phyloP scores from a whole-genome alignment of 495 filamentous ascomycete species.

The Opeltia flavorubescens region DNA sequence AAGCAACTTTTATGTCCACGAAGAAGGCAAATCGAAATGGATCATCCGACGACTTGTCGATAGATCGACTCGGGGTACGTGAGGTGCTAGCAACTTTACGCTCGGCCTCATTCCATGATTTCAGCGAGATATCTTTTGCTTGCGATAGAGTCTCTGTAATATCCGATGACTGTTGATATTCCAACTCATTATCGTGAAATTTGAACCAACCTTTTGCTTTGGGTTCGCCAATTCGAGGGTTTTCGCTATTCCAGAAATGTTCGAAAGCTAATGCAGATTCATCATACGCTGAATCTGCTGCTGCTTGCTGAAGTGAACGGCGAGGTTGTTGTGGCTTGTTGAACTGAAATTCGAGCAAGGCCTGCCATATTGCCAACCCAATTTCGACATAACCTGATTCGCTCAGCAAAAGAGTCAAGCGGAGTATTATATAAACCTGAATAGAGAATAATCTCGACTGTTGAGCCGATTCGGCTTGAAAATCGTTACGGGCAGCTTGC shows the following conservation, averaged over 20 bases:
- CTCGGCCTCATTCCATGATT: constrained; percentile 51
- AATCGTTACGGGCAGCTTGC: constrained; percentile 14
- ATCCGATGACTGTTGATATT: constrained; percentile 24
- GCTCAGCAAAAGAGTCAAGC: constrained; percentile 55
- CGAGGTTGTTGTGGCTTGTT: constrained; percentile 29
- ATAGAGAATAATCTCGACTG: constrained; percentile 25
- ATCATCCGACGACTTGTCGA: constrained; percentile 57
- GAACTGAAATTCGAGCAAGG: constrained; percentile 59
- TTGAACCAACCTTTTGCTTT: constrained; percentile 55
- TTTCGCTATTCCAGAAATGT: constrained; percentile 80
- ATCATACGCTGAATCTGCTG: neutral
- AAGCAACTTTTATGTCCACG: constrained; percentile 52
- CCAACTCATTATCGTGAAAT: constrained; percentile 27
- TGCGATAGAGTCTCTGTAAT: constrained; percentile 2
- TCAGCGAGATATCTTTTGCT: constrained; percentile 19
- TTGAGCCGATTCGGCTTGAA: neutral
- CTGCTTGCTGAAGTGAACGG: constrained; percentile 3
- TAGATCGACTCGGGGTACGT: constrained; percentile 48
- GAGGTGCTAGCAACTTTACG: constrained; percentile 29
- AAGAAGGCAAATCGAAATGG: constrained; percentile 66
- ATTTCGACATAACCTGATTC: constrained; percentile 75
- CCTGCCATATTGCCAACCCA: constrained; percentile 72
- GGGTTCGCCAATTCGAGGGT: constrained; percentile 63
- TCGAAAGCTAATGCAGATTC: constrained; percentile 32
- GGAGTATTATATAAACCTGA: constrained; percentile 59